A percentile compares a stretch with the other conserved stretches of the same genome.
Evolutionary conservation across 805 yeast species (phyloP).

Genomic region (Metschnikowia peoriensis): DNA sequence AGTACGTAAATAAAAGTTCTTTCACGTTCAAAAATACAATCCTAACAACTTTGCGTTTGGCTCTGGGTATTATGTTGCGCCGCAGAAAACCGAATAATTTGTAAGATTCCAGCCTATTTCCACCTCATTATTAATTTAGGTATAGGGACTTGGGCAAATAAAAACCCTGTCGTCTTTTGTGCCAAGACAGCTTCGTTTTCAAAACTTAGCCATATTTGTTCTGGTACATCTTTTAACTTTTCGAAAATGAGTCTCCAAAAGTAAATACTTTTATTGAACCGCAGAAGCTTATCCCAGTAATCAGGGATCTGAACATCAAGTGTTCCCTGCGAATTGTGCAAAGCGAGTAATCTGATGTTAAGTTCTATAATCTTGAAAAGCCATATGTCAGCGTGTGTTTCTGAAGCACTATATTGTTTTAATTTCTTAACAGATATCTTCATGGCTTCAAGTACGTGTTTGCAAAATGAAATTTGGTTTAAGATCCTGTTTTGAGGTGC

Average conservation of each 20-base stretch:
- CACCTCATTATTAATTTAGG: no score
- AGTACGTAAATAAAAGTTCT: no score
- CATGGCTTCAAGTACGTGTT: not conserved
- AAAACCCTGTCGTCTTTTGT: no score
- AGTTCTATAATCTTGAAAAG: slow-evolving; percentile 3
- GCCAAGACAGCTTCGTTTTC: not conserved
- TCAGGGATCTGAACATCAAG: not conserved
- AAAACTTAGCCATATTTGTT: not conserved
- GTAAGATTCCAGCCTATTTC: no score
- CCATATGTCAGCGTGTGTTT: not conserved
- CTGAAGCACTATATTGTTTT: not conserved
- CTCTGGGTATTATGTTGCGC: no score
- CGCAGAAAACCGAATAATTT: no score
- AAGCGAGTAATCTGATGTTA: not conserved
- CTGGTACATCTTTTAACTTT: not conserved
- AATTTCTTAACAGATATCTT: not conserved
- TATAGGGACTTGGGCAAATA: no score
- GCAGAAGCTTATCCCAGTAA: not conserved
- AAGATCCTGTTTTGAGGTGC: not conserved
- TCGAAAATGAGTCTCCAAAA: not conserved
- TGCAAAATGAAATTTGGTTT: not conserved
- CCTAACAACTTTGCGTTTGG: no score
- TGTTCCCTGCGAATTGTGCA: not conserved
- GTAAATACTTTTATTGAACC: slow-evolving; percentile 1
- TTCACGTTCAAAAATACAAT: no score